These are phyloP conservation scores for Calonectria montana DNA, from an alignment of 2,329 filamentous ascomycete genomes.

Conservation along the genomic window DNA sequence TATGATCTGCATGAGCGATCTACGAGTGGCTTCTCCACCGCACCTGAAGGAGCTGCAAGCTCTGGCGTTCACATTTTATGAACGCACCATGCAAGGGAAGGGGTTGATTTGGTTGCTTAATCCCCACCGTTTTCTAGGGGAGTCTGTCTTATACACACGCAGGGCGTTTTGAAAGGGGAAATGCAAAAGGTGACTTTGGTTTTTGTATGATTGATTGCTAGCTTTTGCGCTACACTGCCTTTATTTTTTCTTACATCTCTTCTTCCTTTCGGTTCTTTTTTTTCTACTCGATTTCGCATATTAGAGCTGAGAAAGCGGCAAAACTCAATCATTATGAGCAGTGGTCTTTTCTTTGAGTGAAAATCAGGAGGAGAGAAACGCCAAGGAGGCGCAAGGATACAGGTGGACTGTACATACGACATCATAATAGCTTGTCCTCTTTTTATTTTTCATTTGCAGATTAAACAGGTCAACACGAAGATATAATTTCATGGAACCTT, in stretches of 20 bases:
- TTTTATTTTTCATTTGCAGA: constrained; percentile 39
- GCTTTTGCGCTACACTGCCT: constrained; percentile 38
- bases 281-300: constrained; percentile 39
- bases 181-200: constrained; percentile 40
- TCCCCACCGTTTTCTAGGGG: constrained; percentile 30
- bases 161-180: constrained; percentile 48
- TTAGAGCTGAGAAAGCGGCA: constrained; percentile 46
- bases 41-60: constrained; percentile 31
- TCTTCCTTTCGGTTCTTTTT: constrained; percentile 36
- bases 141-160: constrained; percentile 46
- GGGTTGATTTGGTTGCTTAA: constrained; percentile 35
- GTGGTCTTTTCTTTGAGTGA: constrained; percentile 34
- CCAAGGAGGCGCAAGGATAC: constrained; percentile 14
- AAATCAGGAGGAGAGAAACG: constrained; percentile 11
- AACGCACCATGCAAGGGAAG: constrained; percentile 35
- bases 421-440: constrained; percentile 42
- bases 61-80: constrained; percentile 19
- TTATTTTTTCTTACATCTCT: constrained; percentile 34
- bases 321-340: constrained; percentile 42
- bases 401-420: constrained; percentile 37
- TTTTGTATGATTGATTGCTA: constrained; percentile 39
- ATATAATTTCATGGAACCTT: constrained; percentile 25
- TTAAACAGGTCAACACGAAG: constrained; percentile 37
- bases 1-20: constrained; percentile 64
- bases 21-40: constrained; percentile 49